These are phyloP conservation scores for Aspergillus persii DNA, from an alignment of 2,329 filamentous ascomycete genomes.

Conservation along the genomic window DNA sequence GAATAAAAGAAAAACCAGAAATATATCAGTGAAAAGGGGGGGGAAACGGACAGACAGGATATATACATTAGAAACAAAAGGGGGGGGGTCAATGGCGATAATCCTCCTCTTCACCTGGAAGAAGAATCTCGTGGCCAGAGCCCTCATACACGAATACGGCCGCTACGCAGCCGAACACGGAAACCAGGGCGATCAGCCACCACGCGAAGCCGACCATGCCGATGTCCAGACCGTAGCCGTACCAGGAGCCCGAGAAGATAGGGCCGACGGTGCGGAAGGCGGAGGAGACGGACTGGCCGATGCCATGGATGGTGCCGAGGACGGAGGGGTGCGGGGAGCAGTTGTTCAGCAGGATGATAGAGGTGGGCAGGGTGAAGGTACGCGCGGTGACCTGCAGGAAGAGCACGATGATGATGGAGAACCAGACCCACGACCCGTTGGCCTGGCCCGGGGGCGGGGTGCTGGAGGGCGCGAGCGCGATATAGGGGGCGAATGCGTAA, in stretches of 20 bases:
- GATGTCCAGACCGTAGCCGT: conserved; percentile 53
- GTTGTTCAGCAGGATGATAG: conserved; percentile 61
- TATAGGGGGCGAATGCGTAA: conserved; percentile 69
- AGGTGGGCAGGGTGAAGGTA: conserved; percentile 64
- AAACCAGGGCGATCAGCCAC: conserved; percentile 56
- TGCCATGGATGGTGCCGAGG: conserved; percentile 58
- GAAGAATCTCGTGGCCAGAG: conserved; percentile 57
- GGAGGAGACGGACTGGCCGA: conserved; percentile 56
- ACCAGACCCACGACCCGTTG: conserved; percentile 56
- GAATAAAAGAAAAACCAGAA: no score
- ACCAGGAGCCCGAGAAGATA: conserved; percentile 55
- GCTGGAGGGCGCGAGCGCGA: conserved; percentile 64
- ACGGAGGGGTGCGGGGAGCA: conserved; percentile 59
- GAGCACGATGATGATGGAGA: conserved; percentile 62
- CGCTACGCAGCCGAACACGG: conserved; percentile 57
- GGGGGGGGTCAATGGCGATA: neutral
- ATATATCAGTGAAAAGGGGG: no score
- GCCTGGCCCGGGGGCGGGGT: conserved; percentile 41
- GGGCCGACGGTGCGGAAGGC: conserved; percentile 58
- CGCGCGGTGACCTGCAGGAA: conserved; percentile 69
- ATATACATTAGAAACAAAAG: no score
- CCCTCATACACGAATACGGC: conserved; percentile 64
- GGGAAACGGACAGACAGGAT: no score
- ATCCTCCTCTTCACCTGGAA: conserved; percentile 39
- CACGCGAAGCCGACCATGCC: conserved; percentile 57